phyloP scores from a whole-genome alignment of 306 rosid species.

The Vigna mungo region DNA sequence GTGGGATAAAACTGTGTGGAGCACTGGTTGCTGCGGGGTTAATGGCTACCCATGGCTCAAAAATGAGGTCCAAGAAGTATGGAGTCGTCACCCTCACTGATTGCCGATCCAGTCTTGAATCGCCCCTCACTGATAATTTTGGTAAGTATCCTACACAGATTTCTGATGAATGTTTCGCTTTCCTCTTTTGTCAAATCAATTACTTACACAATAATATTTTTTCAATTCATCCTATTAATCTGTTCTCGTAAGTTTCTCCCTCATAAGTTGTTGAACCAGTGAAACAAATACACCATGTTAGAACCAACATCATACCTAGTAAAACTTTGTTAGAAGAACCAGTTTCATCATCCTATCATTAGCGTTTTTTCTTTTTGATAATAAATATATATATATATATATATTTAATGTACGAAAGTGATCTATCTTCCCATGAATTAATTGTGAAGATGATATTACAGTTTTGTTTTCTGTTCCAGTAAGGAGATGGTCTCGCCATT shows the following conservation, averaged over 20 bases:
- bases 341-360: too few species aligned
- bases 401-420: background rate
- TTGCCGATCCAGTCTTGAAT: slow-evolving; percentile 57
- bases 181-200: background rate
- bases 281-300: background rate
- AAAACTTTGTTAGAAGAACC: background rate
- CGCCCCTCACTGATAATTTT: slow-evolving; percentile 54
- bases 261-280: background rate
- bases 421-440: background rate
- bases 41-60: slow-evolving; percentile 56
- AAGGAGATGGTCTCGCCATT: background rate
- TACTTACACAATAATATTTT: background rate
- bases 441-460: background rate
- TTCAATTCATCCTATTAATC: background rate
- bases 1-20: slow-evolving; percentile 63
- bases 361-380: too few species aligned
- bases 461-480: background rate
- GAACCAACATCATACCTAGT: background rate
- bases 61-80: slow-evolving; percentile 50
- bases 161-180: background rate
- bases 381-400: too few species aligned
- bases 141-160: slow-evolving; percentile 31
- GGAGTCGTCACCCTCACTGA: slow-evolving; percentile 64
- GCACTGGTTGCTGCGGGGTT: slow-evolving; percentile 67
- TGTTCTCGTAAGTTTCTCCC: background rate